Percentiles rank a stretch among this genome's conserved stretches.
phyloP scores from a whole-genome alignment of 371 early-diverging fungal species.

The Actinomortierella ambigua region DNA sequence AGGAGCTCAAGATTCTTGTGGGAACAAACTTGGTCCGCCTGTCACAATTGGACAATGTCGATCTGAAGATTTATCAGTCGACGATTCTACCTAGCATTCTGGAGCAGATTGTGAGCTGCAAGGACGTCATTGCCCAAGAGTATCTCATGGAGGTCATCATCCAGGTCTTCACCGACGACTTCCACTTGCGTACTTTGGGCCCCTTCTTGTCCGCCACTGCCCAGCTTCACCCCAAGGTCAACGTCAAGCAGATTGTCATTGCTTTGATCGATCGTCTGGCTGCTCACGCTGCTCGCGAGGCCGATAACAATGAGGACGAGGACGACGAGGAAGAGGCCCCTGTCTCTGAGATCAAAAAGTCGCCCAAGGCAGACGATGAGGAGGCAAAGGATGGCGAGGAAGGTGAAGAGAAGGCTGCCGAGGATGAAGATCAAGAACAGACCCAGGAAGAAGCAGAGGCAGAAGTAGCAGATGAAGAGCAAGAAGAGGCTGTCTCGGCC shows the following conservation, averaged over 20 bases:
- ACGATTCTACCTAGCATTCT: constrained; percentile 88
- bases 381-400: constrained; percentile 24
- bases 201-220: constrained; percentile 89
- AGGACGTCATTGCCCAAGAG: constrained; percentile 97
- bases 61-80: constrained; percentile 80
- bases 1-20: constrained; percentile 91
- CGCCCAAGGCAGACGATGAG: constrained; percentile 36
- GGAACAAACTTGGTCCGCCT: constrained; percentile 96
- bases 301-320: constrained; percentile 51
- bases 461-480: constrained; percentile 35
- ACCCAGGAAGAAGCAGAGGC: constrained; percentile 36
- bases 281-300: constrained; percentile 78
- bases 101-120: constrained; percentile 94
- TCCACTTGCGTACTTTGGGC: constrained; percentile 90
- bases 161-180: constrained; percentile 96
- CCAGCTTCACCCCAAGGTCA: constrained; percentile 87
- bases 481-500: constrained; percentile 36
- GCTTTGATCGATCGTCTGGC: constrained; percentile 91
- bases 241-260: constrained; percentile 93
- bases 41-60: constrained; percentile 88
- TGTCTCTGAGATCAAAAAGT: constrained; percentile 26
- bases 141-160: constrained; percentile 98
- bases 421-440: constrained; percentile 33
- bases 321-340: constrained; percentile 34
- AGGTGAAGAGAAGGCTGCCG: constrained; percentile 17